These are phyloP conservation scores for Prillingera fragicola DNA, from an alignment of 1,284 basidiomycete genomes.

Conservation along the genomic window DNA sequence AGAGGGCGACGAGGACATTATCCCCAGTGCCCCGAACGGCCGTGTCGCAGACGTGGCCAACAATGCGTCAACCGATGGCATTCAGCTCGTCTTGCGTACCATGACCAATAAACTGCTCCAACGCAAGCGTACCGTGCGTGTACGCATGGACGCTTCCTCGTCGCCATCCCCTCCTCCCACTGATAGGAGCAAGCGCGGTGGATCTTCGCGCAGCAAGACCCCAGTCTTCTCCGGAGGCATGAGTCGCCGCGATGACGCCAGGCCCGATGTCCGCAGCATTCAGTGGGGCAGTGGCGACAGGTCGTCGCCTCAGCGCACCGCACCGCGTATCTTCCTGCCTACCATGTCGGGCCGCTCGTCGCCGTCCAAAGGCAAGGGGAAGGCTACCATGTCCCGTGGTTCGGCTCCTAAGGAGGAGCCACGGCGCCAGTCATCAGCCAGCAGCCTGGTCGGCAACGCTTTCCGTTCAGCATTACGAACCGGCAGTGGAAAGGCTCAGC, in stretches of 20 bases:
- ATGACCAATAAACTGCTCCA: slow-evolving; percentile 50
- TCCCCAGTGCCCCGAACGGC: slow-evolving; percentile 11
- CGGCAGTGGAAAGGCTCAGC: no score
- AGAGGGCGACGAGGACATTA: slow-evolving; percentile 1
- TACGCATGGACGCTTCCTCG: slow-evolving; percentile 14
- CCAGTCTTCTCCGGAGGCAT: no score
- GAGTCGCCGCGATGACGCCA: background rate
- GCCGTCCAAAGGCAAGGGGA: slow-evolving; percentile 3
- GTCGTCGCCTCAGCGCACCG: background rate
- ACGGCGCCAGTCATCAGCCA: no score
- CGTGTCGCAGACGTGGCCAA: background rate
- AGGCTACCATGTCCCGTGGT: no score
- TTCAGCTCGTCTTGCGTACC: slow-evolving; percentile 49
- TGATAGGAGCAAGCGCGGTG: no score
- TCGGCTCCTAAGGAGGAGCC: no score
- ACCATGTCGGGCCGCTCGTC: background rate
- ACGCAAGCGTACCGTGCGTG: slow-evolving; percentile 43
- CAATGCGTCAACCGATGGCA: slow-evolving; percentile 32
- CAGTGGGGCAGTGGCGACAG: slow-evolving; percentile 1
- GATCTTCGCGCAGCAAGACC: no score
- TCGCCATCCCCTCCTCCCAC: slow-evolving; percentile 9
- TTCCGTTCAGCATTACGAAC: no score
- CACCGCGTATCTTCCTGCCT: background rate
- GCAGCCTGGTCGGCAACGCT: no score
- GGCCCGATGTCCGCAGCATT: background rate